Evolutionary conservation across 179 eudicot genomes (phyloP).

Genomic region (Corrigiola litoralis): DNA sequence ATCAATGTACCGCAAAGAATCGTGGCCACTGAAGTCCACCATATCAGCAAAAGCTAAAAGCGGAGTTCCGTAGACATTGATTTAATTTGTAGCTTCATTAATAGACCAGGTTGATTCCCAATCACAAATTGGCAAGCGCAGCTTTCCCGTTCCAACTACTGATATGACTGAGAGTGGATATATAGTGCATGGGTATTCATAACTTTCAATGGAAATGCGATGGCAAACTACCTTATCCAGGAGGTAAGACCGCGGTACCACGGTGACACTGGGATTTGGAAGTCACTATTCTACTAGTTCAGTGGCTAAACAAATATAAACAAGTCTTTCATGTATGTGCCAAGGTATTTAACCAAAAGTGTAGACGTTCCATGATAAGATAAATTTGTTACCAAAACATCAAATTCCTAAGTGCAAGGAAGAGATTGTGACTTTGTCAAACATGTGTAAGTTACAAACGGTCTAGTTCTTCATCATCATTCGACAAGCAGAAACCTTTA

Average conservation of each 20-base stretch:
- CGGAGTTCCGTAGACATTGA: no score
- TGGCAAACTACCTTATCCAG: background rate
- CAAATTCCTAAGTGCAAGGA: no score
- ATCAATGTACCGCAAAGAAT: no score
- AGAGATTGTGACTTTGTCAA: background rate
- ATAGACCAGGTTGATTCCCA: background rate
- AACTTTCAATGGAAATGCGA: no score
- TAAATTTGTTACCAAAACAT: no score
- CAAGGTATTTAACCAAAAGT: no score
- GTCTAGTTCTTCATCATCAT: background rate
- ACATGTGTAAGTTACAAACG: background rate
- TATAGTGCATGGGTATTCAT: no score
- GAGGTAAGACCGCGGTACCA: background rate
- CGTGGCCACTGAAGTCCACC: background rate
- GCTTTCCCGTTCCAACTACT: no score
- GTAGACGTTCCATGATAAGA: no score
- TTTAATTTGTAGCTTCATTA: background rate
- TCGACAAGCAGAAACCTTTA: background rate
- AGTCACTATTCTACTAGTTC: background rate
- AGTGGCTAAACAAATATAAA: background rate
- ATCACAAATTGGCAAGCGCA: no score
- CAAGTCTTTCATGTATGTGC: no score
- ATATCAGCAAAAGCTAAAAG: background rate
- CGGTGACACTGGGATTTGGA: background rate
- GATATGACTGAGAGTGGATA: no score